Base-by-base conservation (phyloP, 768 basidiomycete species). In the Serendipita sp. region DNA sequence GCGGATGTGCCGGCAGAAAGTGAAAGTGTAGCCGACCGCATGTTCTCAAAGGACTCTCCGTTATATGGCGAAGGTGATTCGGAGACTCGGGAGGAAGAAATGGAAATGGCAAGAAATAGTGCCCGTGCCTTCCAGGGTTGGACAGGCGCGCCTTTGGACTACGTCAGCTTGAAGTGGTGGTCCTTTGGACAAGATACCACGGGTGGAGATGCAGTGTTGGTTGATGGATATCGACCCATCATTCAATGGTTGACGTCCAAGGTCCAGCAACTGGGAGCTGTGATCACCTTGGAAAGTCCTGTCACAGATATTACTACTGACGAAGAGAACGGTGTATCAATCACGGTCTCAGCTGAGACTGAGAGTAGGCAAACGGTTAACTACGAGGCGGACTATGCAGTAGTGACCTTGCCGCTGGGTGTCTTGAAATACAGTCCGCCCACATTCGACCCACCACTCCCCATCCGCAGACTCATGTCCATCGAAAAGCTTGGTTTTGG, bases 41-140 rank as follows among this genome's bases (percentile, higher is more conserved):
- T 60, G 16, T 36, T 60, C 27, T n/a, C 23, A 10, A n/a, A 60
- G 37, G 34, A 13, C 13, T 48, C 23, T 11, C 29, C 37, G 27
- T 31, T 60, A 44, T 31, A 33, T 46, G 37, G 27, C 36, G 44
- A 33, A 27, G 46, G 29, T n/a, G 16, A 8, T 71, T 45, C 74
- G 69, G 2, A 77, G 65, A 31, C 78, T 76, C 62, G 82, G 67
- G 1, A 69, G 71, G 15, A 67, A 65, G 29, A 60, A 10, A n/a
- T 60, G 4, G 16, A n/a, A 8, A 60, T 36, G 33, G 55, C 55
- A 34, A n/a, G 10, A n/a, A 60, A 10, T 29, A 37, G 45, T 34
- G 55, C 58, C 8, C 65, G 65, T 3, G 40, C 62, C 1, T 67
- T 63, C 33, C 60, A 53, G 27, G 67, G 67, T 8, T 68, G 68